A percentile compares a stretch with the other conserved stretches of the same genome.
These are phyloP conservation scores for Heliosperma pusillum DNA, from an alignment of 148 eudicot species.

Conservation along the genomic window DNA sequence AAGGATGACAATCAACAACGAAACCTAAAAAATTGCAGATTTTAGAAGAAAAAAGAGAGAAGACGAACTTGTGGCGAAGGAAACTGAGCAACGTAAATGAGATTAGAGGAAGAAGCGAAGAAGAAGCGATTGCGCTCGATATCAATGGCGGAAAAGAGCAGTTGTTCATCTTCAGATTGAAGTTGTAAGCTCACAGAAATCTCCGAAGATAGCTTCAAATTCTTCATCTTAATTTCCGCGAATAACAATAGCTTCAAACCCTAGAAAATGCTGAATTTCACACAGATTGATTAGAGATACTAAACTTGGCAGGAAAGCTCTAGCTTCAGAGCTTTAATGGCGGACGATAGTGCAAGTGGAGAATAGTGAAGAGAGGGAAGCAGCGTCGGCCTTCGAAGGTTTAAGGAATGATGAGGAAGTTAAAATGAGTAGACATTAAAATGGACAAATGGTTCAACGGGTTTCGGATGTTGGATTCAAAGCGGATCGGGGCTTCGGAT, in stretches of 20 bases:
- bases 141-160: conserved; percentile 69
- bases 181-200: conserved; percentile 48
- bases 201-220: conserved; percentile 68
- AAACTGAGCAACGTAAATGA: conserved; percentile 52
- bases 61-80: conserved; percentile 51
- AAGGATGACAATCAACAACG: neutral
- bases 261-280: conserved; percentile 12
- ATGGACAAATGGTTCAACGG: too few relatives aligned
- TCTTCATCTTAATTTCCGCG: conserved; percentile 45
- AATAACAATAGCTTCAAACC: neutral
- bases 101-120: conserved; percentile 67
- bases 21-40: neutral
- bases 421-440: too few relatives aligned
- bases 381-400: too few relatives aligned
- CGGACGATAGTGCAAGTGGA: neutral
- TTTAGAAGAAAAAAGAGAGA: neutral
- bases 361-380: neutral
- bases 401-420: too few relatives aligned
- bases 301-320: neutral
- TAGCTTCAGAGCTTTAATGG: neutral
- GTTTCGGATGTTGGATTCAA: too few relatives aligned
- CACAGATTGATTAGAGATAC: too few relatives aligned
- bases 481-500: too few relatives aligned
- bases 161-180: conserved; percentile 44
- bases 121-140: conserved; percentile 84